These are phyloP conservation scores for Populus tomentosa DNA, from an alignment of 441 rosid species.

Conservation along the genomic window DNA sequence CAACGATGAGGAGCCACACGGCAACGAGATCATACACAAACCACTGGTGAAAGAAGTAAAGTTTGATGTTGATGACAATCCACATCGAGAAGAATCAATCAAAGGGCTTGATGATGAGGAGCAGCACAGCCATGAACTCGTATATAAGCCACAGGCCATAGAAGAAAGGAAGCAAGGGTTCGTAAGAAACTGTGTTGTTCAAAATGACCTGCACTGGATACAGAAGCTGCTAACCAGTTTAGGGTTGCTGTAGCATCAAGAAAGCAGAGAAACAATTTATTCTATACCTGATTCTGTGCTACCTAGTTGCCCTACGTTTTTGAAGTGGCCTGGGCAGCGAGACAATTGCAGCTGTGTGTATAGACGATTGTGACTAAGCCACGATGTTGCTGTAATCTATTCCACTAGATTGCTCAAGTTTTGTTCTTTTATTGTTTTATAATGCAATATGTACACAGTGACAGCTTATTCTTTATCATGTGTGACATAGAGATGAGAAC, in stretches of 20 bases:
- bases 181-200: slow-evolving; percentile 15
- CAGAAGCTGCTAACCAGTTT: slow-evolving; percentile 51
- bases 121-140: background rate
- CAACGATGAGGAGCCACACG: slow-evolving; percentile 14
- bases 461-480: background rate
- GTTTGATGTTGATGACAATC: background rate
- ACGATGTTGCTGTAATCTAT: background rate
- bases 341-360: background rate
- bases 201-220: slow-evolving; percentile 69
- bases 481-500: too few relatives aligned
- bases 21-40: background rate
- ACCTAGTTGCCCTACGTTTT: background rate
- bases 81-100: background rate
- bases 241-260: slow-evolving; percentile 37
- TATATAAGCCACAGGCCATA: background rate
- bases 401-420: background rate
- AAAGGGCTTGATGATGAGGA: background rate
- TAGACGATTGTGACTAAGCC: background rate
- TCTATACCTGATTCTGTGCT: background rate
- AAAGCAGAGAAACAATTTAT: background rate
- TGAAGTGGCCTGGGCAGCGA: background rate
- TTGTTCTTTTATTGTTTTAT: background rate
- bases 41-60: background rate
- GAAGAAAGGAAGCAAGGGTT: slow-evolving; percentile 6
- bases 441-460: background rate